A percentile compares a stretch with the other conserved stretches of the same genome.
Evolutionary conservation across 2,329 filamentous ascomycete species (phyloP).

Genomic region (Furcasterigmium sp.): DNA sequence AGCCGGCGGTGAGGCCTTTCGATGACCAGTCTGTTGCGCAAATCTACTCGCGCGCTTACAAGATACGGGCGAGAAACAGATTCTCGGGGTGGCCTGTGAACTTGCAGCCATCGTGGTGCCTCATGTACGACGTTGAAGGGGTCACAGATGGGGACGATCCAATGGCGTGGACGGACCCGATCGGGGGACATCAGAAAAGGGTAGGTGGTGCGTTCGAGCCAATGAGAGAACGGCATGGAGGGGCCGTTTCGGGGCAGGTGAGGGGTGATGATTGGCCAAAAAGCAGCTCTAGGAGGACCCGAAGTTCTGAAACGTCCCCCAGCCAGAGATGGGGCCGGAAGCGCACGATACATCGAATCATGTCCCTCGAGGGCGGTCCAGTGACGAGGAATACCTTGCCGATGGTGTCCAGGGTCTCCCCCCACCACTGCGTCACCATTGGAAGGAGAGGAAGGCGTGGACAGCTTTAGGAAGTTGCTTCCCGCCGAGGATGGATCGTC

Average conservation of each 20-base stretch:
- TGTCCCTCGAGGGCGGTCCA: no score
- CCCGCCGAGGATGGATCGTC: no score
- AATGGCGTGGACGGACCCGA: not conserved
- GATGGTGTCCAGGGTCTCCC: no score
- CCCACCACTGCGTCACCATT: no score
- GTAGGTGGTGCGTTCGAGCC: not conserved
- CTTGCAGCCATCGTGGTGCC: no score
- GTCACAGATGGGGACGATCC: not conserved
- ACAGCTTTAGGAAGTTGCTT: not conserved
- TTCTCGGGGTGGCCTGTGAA: no score
- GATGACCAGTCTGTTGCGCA: no score
- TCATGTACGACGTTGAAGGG: no score
- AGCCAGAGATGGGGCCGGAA: not conserved
- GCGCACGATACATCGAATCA: not conserved
- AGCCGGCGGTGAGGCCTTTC: no score
- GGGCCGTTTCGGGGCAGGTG: not conserved
- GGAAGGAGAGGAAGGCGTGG: not conserved
- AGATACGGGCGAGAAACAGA: no score
- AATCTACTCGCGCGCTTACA: no score
- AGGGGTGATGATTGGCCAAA: not conserved
- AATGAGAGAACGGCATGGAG: not conserved
- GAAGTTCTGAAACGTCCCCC: constrained; percentile 3
- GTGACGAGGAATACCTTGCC: no score
- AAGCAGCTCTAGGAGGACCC: not conserved
- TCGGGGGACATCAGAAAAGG: constrained; percentile 1